Base-by-base conservation (phyloP, 768 basidiomycete genomes). In the Candolleomyces eurysporus region DNA sequence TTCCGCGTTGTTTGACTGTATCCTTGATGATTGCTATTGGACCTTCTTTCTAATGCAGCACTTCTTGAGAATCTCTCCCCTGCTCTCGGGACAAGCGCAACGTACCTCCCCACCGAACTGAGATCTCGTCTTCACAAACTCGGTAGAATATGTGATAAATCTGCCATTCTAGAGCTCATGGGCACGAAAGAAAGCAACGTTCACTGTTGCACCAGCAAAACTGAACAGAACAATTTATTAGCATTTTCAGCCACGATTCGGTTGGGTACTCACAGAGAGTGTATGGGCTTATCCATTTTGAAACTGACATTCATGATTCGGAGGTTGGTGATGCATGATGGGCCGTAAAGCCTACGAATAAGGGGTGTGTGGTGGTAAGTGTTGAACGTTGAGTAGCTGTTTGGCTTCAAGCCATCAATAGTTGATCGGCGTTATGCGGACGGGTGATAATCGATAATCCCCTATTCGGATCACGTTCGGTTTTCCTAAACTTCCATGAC, bases 91-190 rank as follows among this genome's bases (percentile, higher is more conserved):
- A 40, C n/a, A n/a, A 16, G 8, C 4, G 16, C 39, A 36, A 70
- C 76, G 36, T 43, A 85, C 90, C 81, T 90, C 83, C 36, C 90
- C 91, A 48, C 90, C 85, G 65, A 98, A 97, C 75, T 98, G 96
- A 2, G 92, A 87, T 42, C 94, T 85, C 16, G 96, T 98, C 76
- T 98, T 98, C 55, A 96, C 88, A 67, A 87, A 96, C 72, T 98
- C 94, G 0, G 91, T 89, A 1, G 94, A 93, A 66, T 94, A 96
- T 19, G 92, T 96, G 63, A 90, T 75, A 75, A 91, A 90, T 62
- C 91, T 92, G 71, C 59, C 67, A 70, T 73, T 63, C 75, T 78
- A 68, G 69, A 75, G 67, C 71, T 63, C 64, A 66, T 82, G 67
- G 78, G 74, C 62, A 55, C 61, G n/a, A n/a, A n/a, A n/a, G n/a